Conservation (phyloP, 2,329 filamentous ascomycete species). For the Ophiognomonia clavigignenti-juglandacearum region DNA sequence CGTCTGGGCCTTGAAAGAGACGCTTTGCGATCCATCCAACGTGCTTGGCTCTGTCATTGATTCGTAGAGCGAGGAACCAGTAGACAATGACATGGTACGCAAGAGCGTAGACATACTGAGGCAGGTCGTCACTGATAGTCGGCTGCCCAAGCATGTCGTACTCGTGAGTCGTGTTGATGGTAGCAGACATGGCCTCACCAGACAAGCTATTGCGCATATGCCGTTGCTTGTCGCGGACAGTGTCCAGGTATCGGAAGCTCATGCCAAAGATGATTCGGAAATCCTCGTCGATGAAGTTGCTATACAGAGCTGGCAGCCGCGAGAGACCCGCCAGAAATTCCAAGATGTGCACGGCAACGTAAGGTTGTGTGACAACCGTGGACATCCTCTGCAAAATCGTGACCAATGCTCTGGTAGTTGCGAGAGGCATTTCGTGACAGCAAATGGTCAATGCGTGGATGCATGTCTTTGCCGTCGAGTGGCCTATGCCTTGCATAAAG, state of each 20-base stretch:
- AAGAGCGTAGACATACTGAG: slow-evolving; percentile 88
- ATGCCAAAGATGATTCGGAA: slow-evolving; percentile 94
- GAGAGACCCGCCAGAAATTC: slow-evolving; percentile 92
- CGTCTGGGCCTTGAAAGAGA: slow-evolving; percentile 72
- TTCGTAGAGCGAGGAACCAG: slow-evolving; percentile 89
- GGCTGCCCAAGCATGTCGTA: slow-evolving; percentile 26
- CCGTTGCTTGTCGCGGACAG: slow-evolving; percentile 65
- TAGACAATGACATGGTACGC: slow-evolving; percentile 95
- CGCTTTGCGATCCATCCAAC: slow-evolving; percentile 89
- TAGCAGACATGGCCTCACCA: slow-evolving; percentile 36
- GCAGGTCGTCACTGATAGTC: slow-evolving; percentile 63
- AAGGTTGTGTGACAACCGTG: slow-evolving; percentile 88
- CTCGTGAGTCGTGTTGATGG: slow-evolving; percentile 17
- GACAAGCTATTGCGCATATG: slow-evolving; percentile 39
- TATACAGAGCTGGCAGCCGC: slow-evolving; percentile 75
- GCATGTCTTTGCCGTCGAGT: slow-evolving; percentile 83
- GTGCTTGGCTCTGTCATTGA: slow-evolving; percentile 76
- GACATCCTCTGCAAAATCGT: slow-evolving; percentile 90
- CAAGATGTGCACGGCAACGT: slow-evolving; percentile 89
- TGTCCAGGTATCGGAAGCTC: slow-evolving; percentile 88
- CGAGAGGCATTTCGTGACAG: slow-evolving; percentile 87
- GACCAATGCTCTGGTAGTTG: slow-evolving; percentile 79
- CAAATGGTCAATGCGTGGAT: slow-evolving; percentile 94
- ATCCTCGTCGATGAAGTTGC: slow-evolving; percentile 86
- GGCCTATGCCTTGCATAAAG: slow-evolving; percentile 82